phyloP scores from a whole-genome alignment of 306 rosid species.

The Argentina anserina region DNA sequence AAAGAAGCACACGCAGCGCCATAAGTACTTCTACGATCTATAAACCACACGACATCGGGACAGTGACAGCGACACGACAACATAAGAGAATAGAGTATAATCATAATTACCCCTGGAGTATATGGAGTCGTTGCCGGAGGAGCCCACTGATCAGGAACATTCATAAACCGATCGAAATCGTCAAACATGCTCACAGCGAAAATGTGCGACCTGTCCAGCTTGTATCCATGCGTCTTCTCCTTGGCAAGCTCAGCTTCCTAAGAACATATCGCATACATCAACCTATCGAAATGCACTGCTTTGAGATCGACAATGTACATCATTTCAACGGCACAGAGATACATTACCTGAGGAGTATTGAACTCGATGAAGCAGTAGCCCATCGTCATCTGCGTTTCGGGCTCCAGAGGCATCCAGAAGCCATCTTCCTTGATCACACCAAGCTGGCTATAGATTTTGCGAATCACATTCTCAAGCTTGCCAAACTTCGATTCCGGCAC shows the following conservation, averaged over 20 bases:
- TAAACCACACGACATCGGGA: neutral
- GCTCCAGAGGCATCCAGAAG: conserved; percentile 76
- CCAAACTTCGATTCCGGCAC: conserved; percentile 70
- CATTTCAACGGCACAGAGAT: neutral
- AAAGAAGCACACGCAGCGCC: neutral
- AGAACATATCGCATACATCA: neutral
- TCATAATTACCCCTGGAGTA: conserved; percentile 59
- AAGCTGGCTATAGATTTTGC: conserved; percentile 73
- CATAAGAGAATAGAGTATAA: neutral
- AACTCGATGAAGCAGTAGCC: conserved; percentile 82
- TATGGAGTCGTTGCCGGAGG: conserved; percentile 70
- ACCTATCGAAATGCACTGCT: neutral
- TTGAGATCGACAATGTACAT: neutral
- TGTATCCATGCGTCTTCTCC: conserved; percentile 87
- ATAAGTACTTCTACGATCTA: neutral
- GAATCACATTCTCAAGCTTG: conserved; percentile 64
- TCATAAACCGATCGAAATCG: conserved; percentile 74
- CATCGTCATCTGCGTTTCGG: conserved; percentile 46
- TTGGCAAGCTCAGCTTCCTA: conserved; percentile 95
- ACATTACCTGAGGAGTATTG: conserved; percentile 65
- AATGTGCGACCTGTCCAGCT: conserved; percentile 70
- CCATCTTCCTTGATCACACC: conserved; percentile 71
- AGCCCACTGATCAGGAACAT: conserved; percentile 84
- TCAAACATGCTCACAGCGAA: conserved; percentile 78
- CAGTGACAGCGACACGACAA: neutral